Percentiles rank a stretch among this genome's conserved stretches.
phyloP scores from a whole-genome alignment of 345 rosid genomes.

The Turnera subulata region DNA sequence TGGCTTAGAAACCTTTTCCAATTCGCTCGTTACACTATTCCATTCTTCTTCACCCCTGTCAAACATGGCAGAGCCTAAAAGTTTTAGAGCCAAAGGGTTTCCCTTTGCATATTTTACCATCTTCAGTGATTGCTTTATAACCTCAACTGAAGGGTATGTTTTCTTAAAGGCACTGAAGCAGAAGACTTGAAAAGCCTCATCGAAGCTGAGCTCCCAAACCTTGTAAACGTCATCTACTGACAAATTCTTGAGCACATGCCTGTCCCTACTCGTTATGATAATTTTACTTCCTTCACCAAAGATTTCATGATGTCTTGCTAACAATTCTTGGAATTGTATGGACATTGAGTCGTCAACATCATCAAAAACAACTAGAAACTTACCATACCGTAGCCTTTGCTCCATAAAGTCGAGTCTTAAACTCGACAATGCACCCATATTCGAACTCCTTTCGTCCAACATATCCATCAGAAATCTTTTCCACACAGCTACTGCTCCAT shows the following conservation, averaged over 20 bases:
- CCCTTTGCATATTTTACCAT: constrained; percentile 2
- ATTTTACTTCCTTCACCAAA: constrained; percentile 8
- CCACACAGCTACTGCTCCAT: background rate
- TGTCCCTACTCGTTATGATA: constrained; percentile 2
- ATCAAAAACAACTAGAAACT: constrained; percentile 11
- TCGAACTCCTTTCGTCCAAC: background rate
- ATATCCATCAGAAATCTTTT: background rate
- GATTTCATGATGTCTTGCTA: background rate
- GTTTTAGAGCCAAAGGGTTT: constrained; percentile 11
- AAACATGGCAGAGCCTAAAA: background rate
- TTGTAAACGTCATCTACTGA: background rate
- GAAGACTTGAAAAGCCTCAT: background rate
- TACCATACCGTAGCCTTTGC: background rate
- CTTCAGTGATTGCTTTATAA: background rate
- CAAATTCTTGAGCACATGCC: background rate
- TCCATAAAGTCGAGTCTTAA: background rate
- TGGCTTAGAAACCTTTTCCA: background rate
- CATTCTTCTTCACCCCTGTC: background rate
- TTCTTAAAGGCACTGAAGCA: background rate
- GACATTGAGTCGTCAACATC: constrained; percentile 1
- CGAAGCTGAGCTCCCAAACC: background rate
- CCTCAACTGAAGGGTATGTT: background rate
- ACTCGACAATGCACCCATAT: too few relatives aligned
- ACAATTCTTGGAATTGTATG: constrained; percentile 5
- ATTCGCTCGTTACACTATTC: background rate